Base-by-base conservation (phyloP, 768 basidiomycete genomes). In the Collybiopsis luxurians region DNA sequence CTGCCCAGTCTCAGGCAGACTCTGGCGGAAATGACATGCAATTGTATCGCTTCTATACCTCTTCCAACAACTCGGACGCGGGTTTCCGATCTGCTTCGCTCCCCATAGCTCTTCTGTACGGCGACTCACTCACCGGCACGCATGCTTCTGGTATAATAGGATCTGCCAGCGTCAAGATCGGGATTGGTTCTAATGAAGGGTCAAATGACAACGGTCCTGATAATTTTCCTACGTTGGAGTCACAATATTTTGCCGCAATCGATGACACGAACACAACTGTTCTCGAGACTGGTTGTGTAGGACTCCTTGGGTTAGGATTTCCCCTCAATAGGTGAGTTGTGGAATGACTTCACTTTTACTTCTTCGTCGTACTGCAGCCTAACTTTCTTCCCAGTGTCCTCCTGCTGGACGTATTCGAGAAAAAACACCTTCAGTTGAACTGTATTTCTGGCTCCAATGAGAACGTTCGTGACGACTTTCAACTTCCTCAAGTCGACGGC, bases 291-390 rank as follows among this genome's bases (percentile, higher is more conserved):
- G 81, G 81, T 1, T 75, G 81, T 17, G 77, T 80, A 15, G 90
- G 89, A 2, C 89, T 91, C 40, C 77, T 91, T 55, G 90, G 90
- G 0, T 73, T 90, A 10, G 89, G 90, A 0, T 91, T 91, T 60
- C 87, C 89, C 2, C 66, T 81, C 13, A 86, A 86, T 59, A 90
- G 88, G 88, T 87, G 17, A 9, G 31, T 54, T 27, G 36, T 19
- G 9, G n/a, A n/a, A n/a, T n/a, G n/a, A n/a, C 12, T 48, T 7
- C 19, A 2, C 31, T 36, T 36, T 23, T 7, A 38, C 13, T 3
- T 11, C 9, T 26, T 34, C 11, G 13, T 13, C 11, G 13, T 21
- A 45, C 7, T 30, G 15, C 21, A 34, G 0, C 5, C 19, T 49
- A 12, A 49, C 21, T 31, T 4, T 23, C 31, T 15, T 51, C 10